Evolutionary conservation across 2,329 filamentous ascomycete genomes (phyloP), one percentile per base, ranked within the genome.

Genomic region (Epichloe aotearoae): DNA sequence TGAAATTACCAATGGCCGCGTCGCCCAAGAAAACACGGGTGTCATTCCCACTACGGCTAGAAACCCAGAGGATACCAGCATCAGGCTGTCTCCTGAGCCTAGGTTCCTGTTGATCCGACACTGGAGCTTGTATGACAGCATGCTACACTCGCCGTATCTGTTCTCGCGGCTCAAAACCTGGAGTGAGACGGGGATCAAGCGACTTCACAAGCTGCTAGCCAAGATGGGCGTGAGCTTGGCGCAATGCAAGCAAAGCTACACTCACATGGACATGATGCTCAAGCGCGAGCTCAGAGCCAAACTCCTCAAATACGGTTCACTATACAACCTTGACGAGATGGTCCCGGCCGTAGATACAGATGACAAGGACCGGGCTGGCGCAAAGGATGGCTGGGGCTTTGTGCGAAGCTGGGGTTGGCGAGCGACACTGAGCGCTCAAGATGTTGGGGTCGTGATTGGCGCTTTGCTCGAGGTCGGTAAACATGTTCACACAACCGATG

Each of bases 361-460:
- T 56, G 82, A 80, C 4, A 78, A 78, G 58, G 81, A 84, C 56
- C 79, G 81, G 49, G 83, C 76, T 17, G 82, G 84, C 20, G 80
- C 82, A 45, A 91, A 91, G 62, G 89, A 95, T 64, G 90, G 89
- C 11, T 97, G 91, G 91, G 91, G 93, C 0, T 98, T 97, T 62
- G 91, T 97, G 17, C 80, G 90, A 52, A 95, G 88, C 63, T 98
- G 93, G 93, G 93, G 93, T 11, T 98, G 90, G 90, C 86, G 90
- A 64, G 91, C 90, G 1, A 96, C 91, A 47, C 74, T 97, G 26
- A 94, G 87, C 54, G 93, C 93, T 5, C 86, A 91, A 46, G 93
- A 98, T 64, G 88, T 96, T 0, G 88, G 88, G n/a, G 87, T 95
- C 15, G 83, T 97, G 33, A 79, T 97, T 19, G 89, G 89, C 49